Base-by-base conservation (phyloP, 352 stramenopile genomes). In the Phytophthora chlamydospora region DNA sequence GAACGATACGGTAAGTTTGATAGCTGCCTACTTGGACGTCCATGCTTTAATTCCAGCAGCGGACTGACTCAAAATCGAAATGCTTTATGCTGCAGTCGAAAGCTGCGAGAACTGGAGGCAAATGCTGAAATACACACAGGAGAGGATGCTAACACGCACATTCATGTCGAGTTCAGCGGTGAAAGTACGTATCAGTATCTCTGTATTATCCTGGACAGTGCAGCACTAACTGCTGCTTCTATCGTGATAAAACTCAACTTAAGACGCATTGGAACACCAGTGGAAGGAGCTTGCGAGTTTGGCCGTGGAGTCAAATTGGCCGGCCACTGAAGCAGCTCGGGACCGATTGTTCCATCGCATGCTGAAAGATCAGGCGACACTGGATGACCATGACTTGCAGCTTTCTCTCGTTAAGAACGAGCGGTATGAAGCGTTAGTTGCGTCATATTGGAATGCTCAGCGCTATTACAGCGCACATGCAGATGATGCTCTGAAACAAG, bases 261-360 rank as follows among this genome's bases (percentile, higher is more conserved):
- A 41, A 93, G 81, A 90, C 32, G 69, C 76, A 2, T 61, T 90
- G 16, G 65, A 73, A 1, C 80, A 90, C 16, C 82, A 91, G 27
- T 90, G 81, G 75, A 59, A 68, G 36, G 84, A 90, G 19, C 77
- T 93, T 29, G 70, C 45, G 4, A 55, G 67, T 48, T 46, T 93
- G 6, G n/a, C 69, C 12, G 65, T 89, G 11, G 60, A 71, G 27
- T 51, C 39, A 1, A 88, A 90, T 35, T 93, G 82, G 80, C 84
- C 82, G 8, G 54, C 58, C 42, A 71, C 62, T 9, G 55, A 76
- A 40, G 49, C 41, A n/a, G 70, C 58, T 14, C 80, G 82, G 34
- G 76, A 89, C 3, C 65, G 76, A 10, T 50, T 91, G 35, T 84
- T 87, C 60, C 76, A 91, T 53, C 78, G 84, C 14, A 87, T 91